A percentile compares a stretch with the other conserved stretches of the same genome.
Conservation (phyloP, 139 green algal species). For the Limnomonas spitsbergensis region DNA sequence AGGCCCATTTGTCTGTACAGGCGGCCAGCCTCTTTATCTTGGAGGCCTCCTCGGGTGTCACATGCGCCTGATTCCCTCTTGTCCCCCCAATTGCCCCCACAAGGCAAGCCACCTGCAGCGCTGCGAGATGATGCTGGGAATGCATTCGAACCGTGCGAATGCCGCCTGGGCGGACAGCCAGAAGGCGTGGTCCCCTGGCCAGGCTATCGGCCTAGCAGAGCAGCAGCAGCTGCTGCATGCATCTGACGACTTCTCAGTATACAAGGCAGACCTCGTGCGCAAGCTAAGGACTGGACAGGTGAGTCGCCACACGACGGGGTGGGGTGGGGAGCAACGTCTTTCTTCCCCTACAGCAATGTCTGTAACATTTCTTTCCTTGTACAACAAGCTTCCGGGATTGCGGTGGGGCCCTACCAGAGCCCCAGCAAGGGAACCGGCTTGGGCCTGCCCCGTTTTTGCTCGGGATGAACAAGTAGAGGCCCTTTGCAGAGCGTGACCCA, state of each 20-base stretch:
- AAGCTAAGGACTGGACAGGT: slow-evolving; percentile 5
- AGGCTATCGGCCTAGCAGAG: background rate
- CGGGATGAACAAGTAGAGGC: too few relatives aligned
- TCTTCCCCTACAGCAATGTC: background rate
- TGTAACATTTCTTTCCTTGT: background rate
- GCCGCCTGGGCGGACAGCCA: slow-evolving; percentile 6
- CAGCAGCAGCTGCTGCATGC: background rate
- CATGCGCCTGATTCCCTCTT: too few relatives aligned
- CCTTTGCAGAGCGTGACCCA: too few relatives aligned
- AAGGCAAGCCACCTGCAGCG: too few relatives aligned
- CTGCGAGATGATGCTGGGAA: slow-evolving; percentile 15
- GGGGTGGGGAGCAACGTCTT: too few relatives aligned
- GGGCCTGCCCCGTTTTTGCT: background rate
- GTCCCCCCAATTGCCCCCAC: too few relatives aligned
- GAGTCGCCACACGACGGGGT: too few relatives aligned
- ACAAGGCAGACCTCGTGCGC: background rate
- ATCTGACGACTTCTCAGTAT: background rate
- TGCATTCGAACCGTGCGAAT: slow-evolving; percentile 15
- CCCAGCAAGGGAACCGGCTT: background rate
- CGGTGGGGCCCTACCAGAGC: background rate
- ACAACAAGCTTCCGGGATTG: background rate
- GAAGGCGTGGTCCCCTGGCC: background rate
- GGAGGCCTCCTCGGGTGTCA: too few relatives aligned
- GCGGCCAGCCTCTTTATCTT: too few relatives aligned
- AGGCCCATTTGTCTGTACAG: too few relatives aligned